Conservation (phyloP, 306 rosid genomes). For the Cicer chorassanicum region DNA sequence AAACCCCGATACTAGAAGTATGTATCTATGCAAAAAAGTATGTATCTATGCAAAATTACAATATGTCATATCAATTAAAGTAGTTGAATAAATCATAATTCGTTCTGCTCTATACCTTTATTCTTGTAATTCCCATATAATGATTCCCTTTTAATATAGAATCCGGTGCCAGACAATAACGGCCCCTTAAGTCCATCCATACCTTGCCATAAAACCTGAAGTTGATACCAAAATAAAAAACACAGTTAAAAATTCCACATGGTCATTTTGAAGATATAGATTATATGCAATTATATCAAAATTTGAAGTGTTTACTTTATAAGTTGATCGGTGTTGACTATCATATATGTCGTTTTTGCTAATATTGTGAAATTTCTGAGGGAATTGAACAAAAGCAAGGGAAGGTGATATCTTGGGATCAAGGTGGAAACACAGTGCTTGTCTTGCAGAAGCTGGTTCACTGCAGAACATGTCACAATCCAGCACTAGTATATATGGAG, state of each 20-base stretch:
- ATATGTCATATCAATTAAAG: background rate
- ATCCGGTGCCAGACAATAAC: conserved; percentile 62
- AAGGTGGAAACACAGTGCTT: conserved; percentile 80
- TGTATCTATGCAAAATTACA: background rate
- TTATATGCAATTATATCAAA: conserved; percentile 7
- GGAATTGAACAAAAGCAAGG: conserved; percentile 75
- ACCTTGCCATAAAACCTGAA: conserved; percentile 57
- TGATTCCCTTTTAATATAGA: conserved; percentile 59
- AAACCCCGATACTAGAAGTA: background rate
- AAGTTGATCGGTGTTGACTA: conserved; percentile 51
- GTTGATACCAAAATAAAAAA: background rate
- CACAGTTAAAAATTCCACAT: conserved; percentile 5
- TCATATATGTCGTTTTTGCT: conserved; percentile 69
- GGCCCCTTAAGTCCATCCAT: conserved; percentile 72
- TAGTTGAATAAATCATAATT: background rate
- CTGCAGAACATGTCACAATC: conserved; percentile 88
- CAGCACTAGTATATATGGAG: conserved; percentile 62
- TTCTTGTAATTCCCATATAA: conserved; percentile 45
- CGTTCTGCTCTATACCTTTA: conserved; percentile 48
- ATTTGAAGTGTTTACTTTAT: conserved; percentile 44
- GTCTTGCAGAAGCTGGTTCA: conserved; percentile 64
- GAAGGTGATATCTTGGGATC: conserved; percentile 64
- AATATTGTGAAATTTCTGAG: conserved; percentile 61
- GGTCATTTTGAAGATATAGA: conserved; percentile 8
- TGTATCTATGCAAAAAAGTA: background rate